Base-by-base conservation (phyloP, 2,329 filamentous ascomycete genomes). In the Rhynchosporium graminicola region DNA sequence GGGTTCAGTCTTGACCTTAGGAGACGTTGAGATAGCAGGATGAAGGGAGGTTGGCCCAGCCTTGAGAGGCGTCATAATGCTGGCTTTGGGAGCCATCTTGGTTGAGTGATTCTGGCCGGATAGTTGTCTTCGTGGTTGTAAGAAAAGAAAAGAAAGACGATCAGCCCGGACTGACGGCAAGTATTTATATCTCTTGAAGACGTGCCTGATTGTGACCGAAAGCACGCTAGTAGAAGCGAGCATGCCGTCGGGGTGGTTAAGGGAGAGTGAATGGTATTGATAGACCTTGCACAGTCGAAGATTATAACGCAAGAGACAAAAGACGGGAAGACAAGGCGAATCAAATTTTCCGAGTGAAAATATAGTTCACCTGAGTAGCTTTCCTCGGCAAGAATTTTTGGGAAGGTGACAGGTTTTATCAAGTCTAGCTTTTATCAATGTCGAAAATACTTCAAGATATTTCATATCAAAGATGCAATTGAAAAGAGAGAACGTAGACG, bases 381-480 rank as follows among this genome's bases (percentile, higher is more conserved):
- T 31, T 48, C n/a, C 29, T 5, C 3, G 31, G 20, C 20, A 20
- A 36, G 31, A 10, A 3, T 33, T 26, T 33, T 50, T 15, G 26
- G 51, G 28, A 3, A 42, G n/a, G 20, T n/a, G 20, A 42, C 6
- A 54, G 9, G 33, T 36, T 6, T 42, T 20, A 40, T 40, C 31
- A n/a, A 26, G 28, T 42, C 36, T 54, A 50, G 51, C 13, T 28
- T 48, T 56, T 61, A 42, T 61, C 42, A 10, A 36, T 36, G 9
- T 61, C 33, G 48, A 33, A 55, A 38, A 31, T 56, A 50, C 46
- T 52, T 59, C 42, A 38, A 46, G 40, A 47, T 42, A 5, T 55
- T 36, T 55, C 28, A 15, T 40, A 15, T 9, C 9, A 54, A 51
- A 52, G 26, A 62, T 51, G 47, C 40, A 57, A 3, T 36, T 45